Base-by-base conservation (phyloP, 163 green algal species). In the Picocystis sp. region DNA sequence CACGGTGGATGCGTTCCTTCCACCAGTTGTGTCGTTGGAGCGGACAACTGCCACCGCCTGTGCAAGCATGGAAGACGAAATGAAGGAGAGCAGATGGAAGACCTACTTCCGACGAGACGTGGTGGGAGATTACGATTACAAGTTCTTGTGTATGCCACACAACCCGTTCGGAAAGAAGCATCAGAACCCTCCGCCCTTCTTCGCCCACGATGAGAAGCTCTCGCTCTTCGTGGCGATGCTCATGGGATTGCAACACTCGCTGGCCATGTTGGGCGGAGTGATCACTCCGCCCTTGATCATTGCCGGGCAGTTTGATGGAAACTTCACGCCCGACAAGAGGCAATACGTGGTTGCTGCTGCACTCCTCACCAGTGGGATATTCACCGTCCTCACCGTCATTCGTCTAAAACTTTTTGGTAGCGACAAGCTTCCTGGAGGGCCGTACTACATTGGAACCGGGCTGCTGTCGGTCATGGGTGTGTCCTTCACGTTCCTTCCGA, bases 211-310 rank as follows among this genome's bases (percentile, higher is more conserved):
- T 45, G 58, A 64, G 10, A 50, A 57, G 10, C 60, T 69, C 1
- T 52, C 45, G 41, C 45, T 88, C 14, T 22, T 81, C 23, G 60
- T 77, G 1, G 69, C 78, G 0, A 11, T 66, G 1, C 24, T 85
- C 14, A 87, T 84, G 70, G 78, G 78, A 22, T 67, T 85, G 33
- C 81, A 90, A 68, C 82, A 92, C 45, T 68, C 71, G 1, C 66
- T 92, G 35, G 78, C 77, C 34, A 91, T 89, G 78, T 22, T 81
- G 2, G 76, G 67, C 11, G 75, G 75, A 13, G 66, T 84, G 44
- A 75, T 81, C 45, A 79, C 70, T 1, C 75, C 76, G 6, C 71
- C 79, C 6, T 46, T 80, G 19, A 64, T 84, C 12, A 35, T 74
- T 11, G 42, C 42, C 11, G 45, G 19, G 9, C 58, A 52, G 38